A percentile compares a stretch with the other conserved stretches of the same genome.
These are phyloP conservation scores for Saturnispora diversa DNA, from an alignment of 805 yeast species.

Conservation along the genomic window DNA sequence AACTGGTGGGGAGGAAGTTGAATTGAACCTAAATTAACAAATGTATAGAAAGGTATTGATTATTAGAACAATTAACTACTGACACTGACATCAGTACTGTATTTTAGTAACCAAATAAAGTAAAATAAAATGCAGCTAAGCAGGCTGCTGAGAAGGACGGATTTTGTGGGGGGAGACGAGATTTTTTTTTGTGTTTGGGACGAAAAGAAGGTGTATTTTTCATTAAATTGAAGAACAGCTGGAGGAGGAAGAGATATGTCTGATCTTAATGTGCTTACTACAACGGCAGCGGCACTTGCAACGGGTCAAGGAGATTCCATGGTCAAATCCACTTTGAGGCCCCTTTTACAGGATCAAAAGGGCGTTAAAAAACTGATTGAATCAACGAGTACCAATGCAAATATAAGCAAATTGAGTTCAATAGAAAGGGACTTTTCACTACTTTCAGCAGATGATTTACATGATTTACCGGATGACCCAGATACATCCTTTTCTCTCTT, in stretches of 20 bases:
- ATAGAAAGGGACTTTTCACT: constrained; percentile 37
- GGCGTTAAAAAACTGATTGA: constrained; percentile 8
- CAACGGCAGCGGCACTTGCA: constrained; percentile 47
- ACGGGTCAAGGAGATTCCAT: constrained; percentile 15
- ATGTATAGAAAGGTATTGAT: not conserved
- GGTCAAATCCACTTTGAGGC: constrained; percentile 10
- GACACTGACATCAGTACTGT: too few species aligned
- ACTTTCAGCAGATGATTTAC: constrained; percentile 55
- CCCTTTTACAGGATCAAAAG: constrained; percentile 10
- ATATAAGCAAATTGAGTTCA: constrained; percentile 8
- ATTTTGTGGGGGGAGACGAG: too few species aligned
- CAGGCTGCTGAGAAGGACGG: too few species aligned
- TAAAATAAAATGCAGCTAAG: too few species aligned
- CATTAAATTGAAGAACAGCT: not conserved
- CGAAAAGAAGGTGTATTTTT: too few species aligned
- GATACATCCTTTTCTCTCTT: constrained; percentile 41
- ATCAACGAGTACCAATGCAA: constrained; percentile 5
- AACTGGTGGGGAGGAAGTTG: too few species aligned
- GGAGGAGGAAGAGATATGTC: constrained; percentile 13
- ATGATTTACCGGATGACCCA: constrained; percentile 38
- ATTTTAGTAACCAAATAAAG: too few species aligned
- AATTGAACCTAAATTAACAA: too few species aligned
- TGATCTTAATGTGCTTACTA: constrained; percentile 40
- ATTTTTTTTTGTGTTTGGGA: too few species aligned
- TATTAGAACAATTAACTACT: too few species aligned